Base-by-base conservation (phyloP, 2,329 filamentous ascomycete genomes). In the Fusarium transvaalense region DNA sequence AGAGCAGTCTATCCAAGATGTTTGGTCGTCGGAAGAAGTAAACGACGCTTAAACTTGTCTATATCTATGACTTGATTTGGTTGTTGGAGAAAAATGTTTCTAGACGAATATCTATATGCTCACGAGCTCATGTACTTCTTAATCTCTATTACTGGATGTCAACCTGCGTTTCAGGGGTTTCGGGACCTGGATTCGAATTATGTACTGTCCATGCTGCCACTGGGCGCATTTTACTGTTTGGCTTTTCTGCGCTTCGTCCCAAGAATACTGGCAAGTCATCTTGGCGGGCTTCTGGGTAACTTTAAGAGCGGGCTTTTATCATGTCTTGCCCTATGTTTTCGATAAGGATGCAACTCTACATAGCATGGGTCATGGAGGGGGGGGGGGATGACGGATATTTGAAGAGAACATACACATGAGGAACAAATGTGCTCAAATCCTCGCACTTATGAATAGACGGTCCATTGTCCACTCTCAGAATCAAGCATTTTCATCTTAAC, bases 1-100 rank as follows among this genome's bases (percentile, higher is more conserved):
- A 80, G n/a, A 72, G 80, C 47, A 78, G 82, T 10, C 76, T 85
- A 27, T 80, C 82, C 25, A 84, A 81, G 56, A 81, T 85, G 75
- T 86, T 86, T 73, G 77, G 81, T 42, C 81, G 84, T 55, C 80
- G 81, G 56, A 86, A 84, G 80, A 86, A 85, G 77, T 76, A 79
- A 12, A 70, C 74, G 9, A 72, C 76, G 37, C 76, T 75, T 54
- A 81, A 69, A 61, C 34, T 5, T 41, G 32, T 21, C 39, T 35
- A 56, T 42, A 42, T 58, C 56, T 61, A 69, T 53, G 57, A 71
- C 53, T 29, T 60, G 38, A 64, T 68, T 60, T 59, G 29, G 23
- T 55, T 53, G 35, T 42, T 21, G 32, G 19, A 31, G 41, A 56
- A 43, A 42, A 51, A 42, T 43, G 45, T 56, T 63, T 38, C n/a